Base-by-base conservation (phyloP, 345 rosid species). In the Hibiscus mutabilis region DNA sequence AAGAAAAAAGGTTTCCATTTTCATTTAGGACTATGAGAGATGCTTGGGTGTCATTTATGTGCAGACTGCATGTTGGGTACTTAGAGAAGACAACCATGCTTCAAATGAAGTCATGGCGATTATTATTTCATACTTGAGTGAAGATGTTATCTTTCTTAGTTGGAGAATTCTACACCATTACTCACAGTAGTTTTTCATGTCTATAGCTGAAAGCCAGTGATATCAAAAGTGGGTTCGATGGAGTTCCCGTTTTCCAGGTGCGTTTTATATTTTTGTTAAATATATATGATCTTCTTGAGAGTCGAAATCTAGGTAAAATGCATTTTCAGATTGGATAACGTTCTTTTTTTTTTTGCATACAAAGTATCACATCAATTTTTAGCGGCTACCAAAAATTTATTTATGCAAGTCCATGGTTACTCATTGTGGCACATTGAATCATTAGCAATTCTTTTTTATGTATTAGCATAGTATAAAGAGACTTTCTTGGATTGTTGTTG, bases 161-260 rank as follows among this genome's bases (percentile, higher is more conserved):
- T 47, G 24, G 15, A 25, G 15, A 66, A 25, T 49, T 14, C 51
- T 68, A 18, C 14, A 42, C 51, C 29, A 10, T 40, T 33, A 11
- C 74, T 79, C 57, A 73, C 66, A 27, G 29, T 72, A 21, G 8
- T 56, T 59, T 70, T 77, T n/a, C 59, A 33, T 80, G 68, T 35
- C 60, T 68, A 24, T 82, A 91, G 97, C 74, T 91, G 74, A 89
- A 91, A 84, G 76, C 89, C 59, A 72, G 86, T 11, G 82, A 71
- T 82, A 68, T 64, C 37, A 88, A 75, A 76, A 79, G 68, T 70
- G 91, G 89, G 29, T 94, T 94, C 73, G 97, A 91, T 82, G 97
- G 98, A 82, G 98, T 94, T 80, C 98, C 98, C 2, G 88, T 94
- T 72, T 94, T 94, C 68, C 97, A 94, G 97, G 98, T 94, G 78